Evolutionary conservation across 257 asterid species (phyloP), one percentile per base, ranked within the genome.

Genomic region (Jasminum sambac): DNA sequence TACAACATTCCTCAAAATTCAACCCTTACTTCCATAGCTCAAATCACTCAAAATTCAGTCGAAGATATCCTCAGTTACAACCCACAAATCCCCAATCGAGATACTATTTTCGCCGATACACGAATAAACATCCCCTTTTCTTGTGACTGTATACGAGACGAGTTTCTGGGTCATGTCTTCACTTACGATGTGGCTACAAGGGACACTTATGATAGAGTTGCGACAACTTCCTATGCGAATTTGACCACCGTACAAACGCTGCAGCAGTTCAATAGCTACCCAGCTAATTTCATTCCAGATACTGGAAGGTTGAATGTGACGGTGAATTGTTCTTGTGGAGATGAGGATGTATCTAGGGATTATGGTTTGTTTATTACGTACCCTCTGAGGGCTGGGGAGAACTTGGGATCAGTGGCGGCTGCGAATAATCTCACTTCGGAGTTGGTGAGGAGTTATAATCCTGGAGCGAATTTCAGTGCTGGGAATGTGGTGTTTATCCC

Each of bases 291-390:
- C 66, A 84, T 93, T 63, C 98, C 96, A 60, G 80, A 71, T 38
- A 79, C 70, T 0, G 89, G 79, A 60, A 25, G n/a, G 10, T 4
- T 93, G 74, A 84, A 68, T 34, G 97, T 90, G 66, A 13, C 83
- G 37, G 98, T 93, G 74, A 90, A 86, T 64, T 93, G 98, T 68
- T 89, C 88, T 67, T 93, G 98, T 74, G 98, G 98, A 68, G 76
- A 90, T 77, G 64, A 30, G 70, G 30, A 36, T 7, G 83, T 93
- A 21, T 73, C 79, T 16, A 17, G 55, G 67, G 88, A 75, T 19
- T 93, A 82, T 72, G 97, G 97, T 0, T 61, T 93, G 95, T 93
- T 93, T 63, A 59, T 87, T 2, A 90, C 97, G 10, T 93, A 88
- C 72, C 97, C 98, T 58, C 16, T 90, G 73, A 72, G 84, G 77